Conservation (phyloP, 2,329 filamentous ascomycete species). For the Sclerotinia borealis region DNA sequence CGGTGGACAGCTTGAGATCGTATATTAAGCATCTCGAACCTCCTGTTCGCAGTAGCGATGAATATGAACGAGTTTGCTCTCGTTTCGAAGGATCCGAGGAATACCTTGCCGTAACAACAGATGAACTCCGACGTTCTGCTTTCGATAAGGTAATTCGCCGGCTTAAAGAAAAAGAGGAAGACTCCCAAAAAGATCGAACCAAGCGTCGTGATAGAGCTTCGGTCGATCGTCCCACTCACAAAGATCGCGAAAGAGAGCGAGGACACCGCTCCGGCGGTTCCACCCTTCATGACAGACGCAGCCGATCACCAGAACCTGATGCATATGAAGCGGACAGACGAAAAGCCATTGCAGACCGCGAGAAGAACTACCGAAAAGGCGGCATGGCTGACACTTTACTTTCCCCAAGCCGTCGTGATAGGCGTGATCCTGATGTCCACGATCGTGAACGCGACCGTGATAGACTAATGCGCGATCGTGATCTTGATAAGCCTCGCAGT, state of each 20-base stretch:
- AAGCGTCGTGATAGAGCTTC: constrained; percentile 53
- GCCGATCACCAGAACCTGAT: constrained; percentile 86
- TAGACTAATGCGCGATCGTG: constrained; percentile 28
- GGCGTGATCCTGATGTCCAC: constrained; percentile 34
- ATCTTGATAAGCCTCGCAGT: constrained; percentile 37
- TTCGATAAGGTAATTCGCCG: constrained; percentile 92
- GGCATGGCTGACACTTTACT: constrained; percentile 60
- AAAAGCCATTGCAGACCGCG: constrained; percentile 87
- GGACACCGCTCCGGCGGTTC: constrained; percentile 50
- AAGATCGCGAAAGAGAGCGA: constrained; percentile 53
- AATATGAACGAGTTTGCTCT: constrained; percentile 80
- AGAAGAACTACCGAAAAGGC: constrained; percentile 84
- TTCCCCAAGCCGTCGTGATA: constrained; percentile 34
- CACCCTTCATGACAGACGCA: constrained; percentile 54
- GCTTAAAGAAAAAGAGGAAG: constrained; percentile 85
- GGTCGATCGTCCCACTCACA: constrained; percentile 37
- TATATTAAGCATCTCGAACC: constrained; percentile 88
- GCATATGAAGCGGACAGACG: constrained; percentile 92
- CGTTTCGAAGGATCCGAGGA: constrained; percentile 77
- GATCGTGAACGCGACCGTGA: constrained; percentile 35
- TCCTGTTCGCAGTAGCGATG: constrained; percentile 69
- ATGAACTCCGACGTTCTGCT: constrained; percentile 73
- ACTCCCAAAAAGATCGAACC: constrained; percentile 61
- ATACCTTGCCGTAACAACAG: constrained; percentile 74
- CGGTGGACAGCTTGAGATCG: constrained; percentile 76